Percentiles rank a stretch among this genome's conserved stretches.
Conservation (phyloP, 192 early-diverging fungal species). For the Mortierella claussenii region DNA sequence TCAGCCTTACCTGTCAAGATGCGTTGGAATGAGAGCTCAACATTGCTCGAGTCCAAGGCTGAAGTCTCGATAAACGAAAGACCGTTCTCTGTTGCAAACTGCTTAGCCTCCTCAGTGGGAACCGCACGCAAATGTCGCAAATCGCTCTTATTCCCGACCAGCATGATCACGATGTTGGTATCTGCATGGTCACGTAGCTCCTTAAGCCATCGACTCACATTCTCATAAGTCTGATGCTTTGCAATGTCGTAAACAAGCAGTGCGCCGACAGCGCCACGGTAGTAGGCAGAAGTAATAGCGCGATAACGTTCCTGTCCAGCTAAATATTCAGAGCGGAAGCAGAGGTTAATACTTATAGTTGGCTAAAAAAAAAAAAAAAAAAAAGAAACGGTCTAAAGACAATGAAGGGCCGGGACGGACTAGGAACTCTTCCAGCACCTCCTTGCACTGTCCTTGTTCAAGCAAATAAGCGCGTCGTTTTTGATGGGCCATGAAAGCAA, state of each 20-base stretch:
- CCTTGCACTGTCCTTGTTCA: too few species aligned
- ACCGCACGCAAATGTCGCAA: slow-evolving; percentile 95
- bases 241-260: slow-evolving; percentile 98
- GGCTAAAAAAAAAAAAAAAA: slow-evolving; percentile 5
- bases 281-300: slow-evolving; percentile 89
- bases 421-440: too few species aligned
- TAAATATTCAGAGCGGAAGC: slow-evolving; percentile 16
- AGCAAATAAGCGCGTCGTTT: background rate
- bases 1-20: slow-evolving; percentile 86
- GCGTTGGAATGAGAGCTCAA: slow-evolving; percentile 95
- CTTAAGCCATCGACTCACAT: slow-evolving; percentile 97
- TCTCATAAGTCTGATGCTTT: slow-evolving; percentile 95
- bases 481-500: background rate
- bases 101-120: slow-evolving; percentile 97
- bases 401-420: slow-evolving; percentile 30
- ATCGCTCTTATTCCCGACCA: slow-evolving; percentile 99
- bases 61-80: slow-evolving; percentile 99
- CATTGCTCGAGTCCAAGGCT: slow-evolving; percentile 95
- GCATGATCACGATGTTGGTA: slow-evolving; percentile 98
- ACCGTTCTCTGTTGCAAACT: slow-evolving; percentile 95
- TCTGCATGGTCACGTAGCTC: slow-evolving; percentile 97
- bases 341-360: slow-evolving; percentile 11
- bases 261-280: slow-evolving; percentile 97
- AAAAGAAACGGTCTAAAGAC: slow-evolving; percentile 10
- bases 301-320: slow-evolving; percentile 84